phyloP scores from a whole-genome alignment of 1,284 basidiomycete genomes.

The Microstroma glucosiphilum region DNA sequence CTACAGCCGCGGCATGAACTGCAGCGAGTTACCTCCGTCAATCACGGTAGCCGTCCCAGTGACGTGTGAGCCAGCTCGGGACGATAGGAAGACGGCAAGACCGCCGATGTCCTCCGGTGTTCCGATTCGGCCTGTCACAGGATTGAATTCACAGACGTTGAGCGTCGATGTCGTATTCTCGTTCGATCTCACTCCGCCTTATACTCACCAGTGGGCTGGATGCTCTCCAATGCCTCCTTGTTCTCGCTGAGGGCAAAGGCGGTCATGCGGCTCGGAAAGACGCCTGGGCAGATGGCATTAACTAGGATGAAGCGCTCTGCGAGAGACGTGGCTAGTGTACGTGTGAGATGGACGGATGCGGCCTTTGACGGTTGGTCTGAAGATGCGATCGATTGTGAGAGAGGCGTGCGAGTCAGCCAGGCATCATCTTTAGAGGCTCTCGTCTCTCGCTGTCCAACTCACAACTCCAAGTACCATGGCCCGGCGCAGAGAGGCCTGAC shows the following conservation, averaged over 20 bases:
- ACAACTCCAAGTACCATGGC: slow-evolving; percentile 75
- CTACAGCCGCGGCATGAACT: slow-evolving; percentile 25
- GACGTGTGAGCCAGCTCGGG: slow-evolving; percentile 65
- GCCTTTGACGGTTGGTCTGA: slow-evolving; percentile 61
- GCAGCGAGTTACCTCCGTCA: slow-evolving; percentile 60
- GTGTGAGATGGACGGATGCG: slow-evolving; percentile 71
- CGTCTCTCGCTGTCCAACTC: slow-evolving; percentile 46
- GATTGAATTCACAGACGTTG: background rate
- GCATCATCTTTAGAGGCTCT: too few species aligned
- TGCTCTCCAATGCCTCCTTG: slow-evolving; percentile 43
- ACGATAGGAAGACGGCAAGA: slow-evolving; percentile 65
- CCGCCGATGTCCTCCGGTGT: slow-evolving; percentile 69
- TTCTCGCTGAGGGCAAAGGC: slow-evolving; percentile 63
- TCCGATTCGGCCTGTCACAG: slow-evolving; percentile 58
- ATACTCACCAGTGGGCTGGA: slow-evolving; percentile 38
- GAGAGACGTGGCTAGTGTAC: slow-evolving; percentile 66
- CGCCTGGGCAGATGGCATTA: slow-evolving; percentile 73
- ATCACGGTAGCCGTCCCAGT: slow-evolving; percentile 61
- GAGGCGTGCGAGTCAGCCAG: background rate
- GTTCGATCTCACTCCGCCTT: background rate
- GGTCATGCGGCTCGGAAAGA: slow-evolving; percentile 80
- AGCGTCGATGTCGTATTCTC: background rate
- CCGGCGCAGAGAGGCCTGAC: slow-evolving; percentile 57
- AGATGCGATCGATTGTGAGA: background rate
- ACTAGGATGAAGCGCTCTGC: slow-evolving; percentile 57